Conservation (phyloP, 352 stramenopile species). For the Aphanomyces invadans region DNA sequence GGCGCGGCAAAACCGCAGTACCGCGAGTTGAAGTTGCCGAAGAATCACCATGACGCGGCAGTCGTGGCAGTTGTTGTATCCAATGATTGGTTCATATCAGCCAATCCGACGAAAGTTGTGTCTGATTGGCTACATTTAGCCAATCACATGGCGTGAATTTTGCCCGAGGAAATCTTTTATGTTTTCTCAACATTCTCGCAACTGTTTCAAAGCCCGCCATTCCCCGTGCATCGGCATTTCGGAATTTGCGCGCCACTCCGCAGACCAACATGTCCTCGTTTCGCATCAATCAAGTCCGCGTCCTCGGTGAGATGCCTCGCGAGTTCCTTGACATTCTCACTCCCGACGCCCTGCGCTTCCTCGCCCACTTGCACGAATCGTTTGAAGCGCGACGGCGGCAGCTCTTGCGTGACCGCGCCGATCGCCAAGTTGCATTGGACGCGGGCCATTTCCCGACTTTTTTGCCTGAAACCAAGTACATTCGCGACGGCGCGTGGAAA, state of each 20-base stretch:
- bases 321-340: conserved; percentile 81
- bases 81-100: background rate
- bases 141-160: background rate
- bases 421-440: conserved; percentile 78
- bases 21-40: background rate
- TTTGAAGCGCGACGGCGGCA: conserved; percentile 67
- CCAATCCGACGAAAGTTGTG: background rate
- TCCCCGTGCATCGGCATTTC: background rate
- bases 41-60: background rate
- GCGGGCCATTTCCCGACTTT: conserved; percentile 84
- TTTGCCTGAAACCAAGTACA: conserved; percentile 71
- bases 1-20: background rate
- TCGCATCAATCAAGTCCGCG: conserved; percentile 46
- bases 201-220: background rate
- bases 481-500: conserved; percentile 70
- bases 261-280: conserved; percentile 4
- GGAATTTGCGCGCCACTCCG: background rate
- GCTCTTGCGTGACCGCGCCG: conserved; percentile 39
- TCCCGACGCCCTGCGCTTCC: conserved; percentile 86
- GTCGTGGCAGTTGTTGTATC: background rate
- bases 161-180: conserved; percentile 16
- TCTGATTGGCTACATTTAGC: background rate
- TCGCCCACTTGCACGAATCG: conserved; percentile 84
- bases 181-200: conserved; percentile 16
- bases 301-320: conserved; percentile 74